These are phyloP conservation scores for Rubia occidens DNA, from an alignment of 305 asterid species.

Conservation along the genomic window DNA sequence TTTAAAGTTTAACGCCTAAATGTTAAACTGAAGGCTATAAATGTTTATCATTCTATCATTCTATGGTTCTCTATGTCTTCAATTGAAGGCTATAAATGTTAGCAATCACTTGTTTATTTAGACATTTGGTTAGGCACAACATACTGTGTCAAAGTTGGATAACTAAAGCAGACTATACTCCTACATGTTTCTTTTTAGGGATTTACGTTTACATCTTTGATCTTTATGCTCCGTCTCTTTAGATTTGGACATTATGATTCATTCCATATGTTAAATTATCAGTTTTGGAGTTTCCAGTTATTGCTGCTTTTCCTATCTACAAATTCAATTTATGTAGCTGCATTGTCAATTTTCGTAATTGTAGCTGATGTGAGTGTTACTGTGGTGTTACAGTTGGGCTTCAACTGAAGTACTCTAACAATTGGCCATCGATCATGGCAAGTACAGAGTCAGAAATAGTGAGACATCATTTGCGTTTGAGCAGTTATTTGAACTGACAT, in stretches of 20 bases:
- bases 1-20: too few relatives aligned
- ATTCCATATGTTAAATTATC: neutral
- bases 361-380: constrained; percentile 3
- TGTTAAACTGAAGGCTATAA: too few relatives aligned
- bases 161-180: neutral
- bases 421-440: neutral
- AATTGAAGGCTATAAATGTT: too few relatives aligned
- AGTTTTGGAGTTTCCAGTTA: neutral
- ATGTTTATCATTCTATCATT: too few relatives aligned
- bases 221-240: neutral
- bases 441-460: neutral
- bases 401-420: neutral
- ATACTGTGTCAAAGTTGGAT: neutral
- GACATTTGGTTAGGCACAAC: neutral
- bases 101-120: neutral
- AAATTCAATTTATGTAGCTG: neutral
- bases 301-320: neutral
- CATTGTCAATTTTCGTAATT: neutral
- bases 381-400: neutral
- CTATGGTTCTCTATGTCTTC: neutral
- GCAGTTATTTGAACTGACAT: neutral
- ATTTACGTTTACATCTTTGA: neutral
- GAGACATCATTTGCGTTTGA: neutral
- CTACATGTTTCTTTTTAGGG: neutral
- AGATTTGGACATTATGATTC: neutral